phyloP scores from a whole-genome alignment of 257 asterid genomes.

The Henckelia pumila region DNA sequence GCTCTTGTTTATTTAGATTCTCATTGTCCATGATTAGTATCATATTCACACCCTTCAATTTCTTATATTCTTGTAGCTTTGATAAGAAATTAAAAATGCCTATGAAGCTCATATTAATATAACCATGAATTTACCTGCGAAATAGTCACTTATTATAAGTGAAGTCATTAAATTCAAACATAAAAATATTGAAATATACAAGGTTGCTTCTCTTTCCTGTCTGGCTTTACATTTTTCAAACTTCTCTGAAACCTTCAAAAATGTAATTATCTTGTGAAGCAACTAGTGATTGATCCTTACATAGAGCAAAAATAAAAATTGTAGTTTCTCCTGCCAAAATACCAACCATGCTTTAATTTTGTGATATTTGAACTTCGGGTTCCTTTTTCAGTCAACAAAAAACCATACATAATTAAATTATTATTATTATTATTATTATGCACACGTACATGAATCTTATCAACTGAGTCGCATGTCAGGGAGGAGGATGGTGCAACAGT shows the following conservation, averaged over 20 bases:
- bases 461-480: conserved; percentile 43
- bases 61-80: no score
- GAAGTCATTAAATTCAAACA: background rate
- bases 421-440: no score
- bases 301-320: no score
- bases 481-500: conserved; percentile 94
- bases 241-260: background rate
- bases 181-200: background rate
- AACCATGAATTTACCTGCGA: background rate
- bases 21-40: no score
- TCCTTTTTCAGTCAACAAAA: background rate
- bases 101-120: no score
- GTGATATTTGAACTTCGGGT: background rate
- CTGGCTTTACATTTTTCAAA: background rate
- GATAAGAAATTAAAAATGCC: no score
- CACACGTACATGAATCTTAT: background rate
- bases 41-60: no score
- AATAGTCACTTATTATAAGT: background rate
- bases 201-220: background rate
- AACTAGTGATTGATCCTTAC: background rate
- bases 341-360: background rate
- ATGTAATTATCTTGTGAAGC: background rate
- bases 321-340: no score
- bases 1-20: background rate
- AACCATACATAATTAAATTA: background rate